Evolutionary conservation across 441 rosid genomes (phyloP).

Genomic region (Brassica balearica): DNA sequence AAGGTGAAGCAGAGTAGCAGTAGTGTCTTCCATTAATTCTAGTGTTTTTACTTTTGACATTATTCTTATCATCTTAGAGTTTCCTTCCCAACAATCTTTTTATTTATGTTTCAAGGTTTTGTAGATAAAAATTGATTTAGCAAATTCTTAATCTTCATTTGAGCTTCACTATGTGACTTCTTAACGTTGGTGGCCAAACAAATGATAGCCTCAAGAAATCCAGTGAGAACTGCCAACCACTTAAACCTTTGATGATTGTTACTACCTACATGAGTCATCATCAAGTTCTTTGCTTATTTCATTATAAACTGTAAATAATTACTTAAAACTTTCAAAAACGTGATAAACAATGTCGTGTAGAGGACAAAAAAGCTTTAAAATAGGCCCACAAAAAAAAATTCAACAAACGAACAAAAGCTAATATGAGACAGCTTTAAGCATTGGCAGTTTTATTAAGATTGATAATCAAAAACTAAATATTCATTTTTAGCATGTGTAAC

Average conservation of each 20-base stretch:
- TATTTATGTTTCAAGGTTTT: constrained; percentile 14
- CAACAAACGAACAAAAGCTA: background rate
- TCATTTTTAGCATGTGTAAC: constrained; percentile 37
- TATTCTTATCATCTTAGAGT: constrained; percentile 16
- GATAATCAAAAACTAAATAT: background rate
- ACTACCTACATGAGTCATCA: background rate
- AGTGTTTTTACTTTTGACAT: constrained; percentile 23
- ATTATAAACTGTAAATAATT: background rate
- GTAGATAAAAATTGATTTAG: constrained; percentile 24
- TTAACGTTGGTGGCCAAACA: constrained; percentile 55
- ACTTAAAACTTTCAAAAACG: too few species aligned
- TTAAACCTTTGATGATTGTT: background rate
- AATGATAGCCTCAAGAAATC: constrained; percentile 38
- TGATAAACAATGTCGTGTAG: background rate
- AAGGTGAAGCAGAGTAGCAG: constrained; percentile 7
- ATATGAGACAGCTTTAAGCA: constrained; percentile 10
- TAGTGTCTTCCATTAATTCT: constrained; percentile 38
- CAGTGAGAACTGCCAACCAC: constrained; percentile 32
- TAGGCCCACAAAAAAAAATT: background rate
- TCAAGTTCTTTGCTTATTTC: background rate
- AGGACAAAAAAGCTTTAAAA: background rate
- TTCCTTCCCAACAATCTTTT: constrained; percentile 8
- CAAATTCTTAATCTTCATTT: background rate
- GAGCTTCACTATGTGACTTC: background rate
- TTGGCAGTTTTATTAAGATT: constrained; percentile 4